These are phyloP conservation scores for Diplodia corticola DNA, from an alignment of 2,329 filamentous ascomycete genomes.

Conservation along the genomic window DNA sequence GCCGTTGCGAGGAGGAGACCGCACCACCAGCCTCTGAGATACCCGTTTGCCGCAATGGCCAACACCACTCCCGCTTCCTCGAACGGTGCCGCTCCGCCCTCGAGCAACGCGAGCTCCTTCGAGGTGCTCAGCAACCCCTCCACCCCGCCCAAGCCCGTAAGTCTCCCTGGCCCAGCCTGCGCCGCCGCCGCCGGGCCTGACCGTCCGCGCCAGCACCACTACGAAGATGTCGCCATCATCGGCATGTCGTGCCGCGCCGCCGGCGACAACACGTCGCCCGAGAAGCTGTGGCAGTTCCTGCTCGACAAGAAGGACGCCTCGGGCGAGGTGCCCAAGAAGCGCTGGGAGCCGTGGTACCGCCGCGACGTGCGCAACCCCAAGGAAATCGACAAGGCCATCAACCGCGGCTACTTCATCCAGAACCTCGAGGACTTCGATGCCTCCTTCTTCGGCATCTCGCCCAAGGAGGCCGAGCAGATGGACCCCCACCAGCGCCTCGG, in stretches of 20 bases:
- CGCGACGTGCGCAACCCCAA: slow-evolving; percentile 33
- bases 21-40: neutral
- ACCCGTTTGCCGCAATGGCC: slow-evolving; percentile 16
- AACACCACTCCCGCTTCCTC: slow-evolving; percentile 8
- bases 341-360: slow-evolving; percentile 37
- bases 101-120: slow-evolving; percentile 2
- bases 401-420: slow-evolving; percentile 36
- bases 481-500: slow-evolving; percentile 27
- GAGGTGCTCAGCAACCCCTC: neutral
- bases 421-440: slow-evolving; percentile 34
- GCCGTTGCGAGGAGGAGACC: neutral
- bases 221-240: slow-evolving; percentile 36
- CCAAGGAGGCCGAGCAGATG: slow-evolving; percentile 27
- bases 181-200: too few species aligned
- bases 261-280: slow-evolving; percentile 34
- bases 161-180: too few species aligned
- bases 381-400: slow-evolving; percentile 24
- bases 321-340: slow-evolving; percentile 33
- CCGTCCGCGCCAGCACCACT: neutral
- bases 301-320: slow-evolving; percentile 33
- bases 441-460: slow-evolving; percentile 28
- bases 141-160: neutral
- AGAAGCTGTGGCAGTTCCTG: slow-evolving; percentile 38
- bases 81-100: neutral
- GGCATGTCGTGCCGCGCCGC: slow-evolving; percentile 38